Base-by-base conservation (phyloP, 371 early-diverging fungal genomes). In the Mucor racemosus region DNA sequence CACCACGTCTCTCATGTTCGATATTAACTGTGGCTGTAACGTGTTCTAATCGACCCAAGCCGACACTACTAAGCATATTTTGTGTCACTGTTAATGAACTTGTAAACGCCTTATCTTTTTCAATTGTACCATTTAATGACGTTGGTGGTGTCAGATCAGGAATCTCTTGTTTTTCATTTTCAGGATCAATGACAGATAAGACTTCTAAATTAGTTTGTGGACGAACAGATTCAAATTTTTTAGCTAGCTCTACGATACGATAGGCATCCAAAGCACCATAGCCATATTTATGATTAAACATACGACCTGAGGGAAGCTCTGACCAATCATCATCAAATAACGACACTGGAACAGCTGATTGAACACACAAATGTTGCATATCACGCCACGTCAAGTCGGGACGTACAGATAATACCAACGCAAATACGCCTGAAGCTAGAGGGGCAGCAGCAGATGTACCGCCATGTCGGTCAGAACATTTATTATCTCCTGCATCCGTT, bases 371-470 rank as follows among this genome's bases (percentile, higher is more conserved):
- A 56, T 92, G 87, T 73, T 96, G 97, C 55, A 95, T 74, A 71
- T 97, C 97, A 34, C 98, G 87, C 97, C 97, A 97, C 15, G 87
- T 88, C 57, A 97, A 77, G 39, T 96, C 96, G 1, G 96, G 95
- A 1, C 91, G 79, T 39, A 81, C 62, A 4, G 73, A 75, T 19
- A 95, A 72, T 0, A 90, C 92, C 7, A 94, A 82, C 0, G 94
- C 92, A 71, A 89, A 87, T 7, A 92, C 84, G 11, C 95, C 96
- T 0, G 94, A 90, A 7, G 88, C 95, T 44, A 96, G 58, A 7
- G 96, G 95, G 0, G 95, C 96, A 0, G 96, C 95, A 14, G 96
- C 96, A 0, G 94, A 92, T 0, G 96, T 96, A 3, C 96, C 96
- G 31, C 94, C 93, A 71, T 94, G 95, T 31, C 75, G 71, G 54